Evolutionary conservation across 2,329 filamentous ascomycete species (phyloP).

Genomic region (Fusarium phyllophilum): DNA sequence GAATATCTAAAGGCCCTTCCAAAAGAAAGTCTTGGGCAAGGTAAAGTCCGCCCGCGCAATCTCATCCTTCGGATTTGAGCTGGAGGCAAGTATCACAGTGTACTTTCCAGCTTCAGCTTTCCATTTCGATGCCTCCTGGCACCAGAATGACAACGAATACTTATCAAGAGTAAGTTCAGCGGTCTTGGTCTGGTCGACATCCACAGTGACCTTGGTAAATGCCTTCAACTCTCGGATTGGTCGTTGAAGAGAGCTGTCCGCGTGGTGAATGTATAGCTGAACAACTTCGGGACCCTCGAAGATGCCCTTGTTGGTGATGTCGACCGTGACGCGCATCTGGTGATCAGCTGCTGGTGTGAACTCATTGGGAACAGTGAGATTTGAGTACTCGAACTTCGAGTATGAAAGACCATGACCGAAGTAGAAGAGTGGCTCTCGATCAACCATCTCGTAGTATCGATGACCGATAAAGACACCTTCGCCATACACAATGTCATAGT

Average conservation of each 20-base stretch:
- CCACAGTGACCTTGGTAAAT: slow-evolving; percentile 10
- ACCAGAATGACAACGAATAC: slow-evolving; percentile 35
- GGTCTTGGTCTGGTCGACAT: not conserved
- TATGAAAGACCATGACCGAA: slow-evolving; percentile 79
- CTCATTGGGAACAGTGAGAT: not conserved
- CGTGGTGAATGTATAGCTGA: slow-evolving; percentile 30
- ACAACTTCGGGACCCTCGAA: slow-evolving; percentile 26
- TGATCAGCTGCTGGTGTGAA: slow-evolving; percentile 1
- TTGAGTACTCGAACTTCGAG: slow-evolving; percentile 68
- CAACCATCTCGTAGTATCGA: slow-evolving; percentile 69
- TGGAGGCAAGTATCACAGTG: slow-evolving; percentile 29
- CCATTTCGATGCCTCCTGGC: slow-evolving; percentile 26
- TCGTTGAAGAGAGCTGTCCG: slow-evolving; percentile 19
- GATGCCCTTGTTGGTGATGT: slow-evolving; percentile 21
- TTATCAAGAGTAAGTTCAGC: slow-evolving; percentile 22
- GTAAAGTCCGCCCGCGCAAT: slow-evolving; percentile 8
- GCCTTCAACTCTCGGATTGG: slow-evolving; percentile 29
- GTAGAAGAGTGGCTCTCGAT: slow-evolving; percentile 65
- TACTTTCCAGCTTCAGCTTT: slow-evolving; percentile 36
- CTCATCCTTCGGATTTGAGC: slow-evolving; percentile 31
- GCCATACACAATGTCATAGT: slow-evolving; percentile 73
- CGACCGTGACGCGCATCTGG: slow-evolving; percentile 21
- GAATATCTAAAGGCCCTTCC: slow-evolving; percentile 15
- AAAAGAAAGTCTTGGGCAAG: slow-evolving; percentile 15
- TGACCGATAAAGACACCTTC: slow-evolving; percentile 81